Conservation (phyloP, 23 red algal genomes). For the Gracilariopsis chorda region DNA sequence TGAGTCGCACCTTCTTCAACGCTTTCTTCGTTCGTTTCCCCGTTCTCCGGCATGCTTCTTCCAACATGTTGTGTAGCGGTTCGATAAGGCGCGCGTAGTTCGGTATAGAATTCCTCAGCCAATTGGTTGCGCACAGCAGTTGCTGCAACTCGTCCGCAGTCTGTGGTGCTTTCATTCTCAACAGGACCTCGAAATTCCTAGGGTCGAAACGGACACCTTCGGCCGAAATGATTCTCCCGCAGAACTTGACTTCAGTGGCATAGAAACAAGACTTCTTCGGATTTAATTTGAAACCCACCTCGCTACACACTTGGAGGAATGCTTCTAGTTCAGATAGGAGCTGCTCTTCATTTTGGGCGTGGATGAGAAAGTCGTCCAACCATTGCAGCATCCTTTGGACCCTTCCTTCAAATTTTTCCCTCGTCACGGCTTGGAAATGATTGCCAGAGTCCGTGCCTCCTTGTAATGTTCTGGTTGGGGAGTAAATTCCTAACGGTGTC, state of each 20-base stretch:
- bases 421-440: not conserved
- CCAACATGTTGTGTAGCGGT: not conserved
- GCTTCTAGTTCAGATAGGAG: not conserved
- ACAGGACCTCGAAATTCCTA: not conserved
- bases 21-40: conserved; percentile 14
- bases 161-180: not conserved
- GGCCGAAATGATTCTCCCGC: not conserved
- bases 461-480: not conserved
- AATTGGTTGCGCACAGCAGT: conserved; percentile 2
- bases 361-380: conserved; percentile 12
- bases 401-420: not conserved
- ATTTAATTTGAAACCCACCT: not conserved
- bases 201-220: not conserved
- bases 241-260: not conserved
- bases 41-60: not conserved
- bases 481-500: not conserved
- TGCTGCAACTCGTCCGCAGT: conserved; percentile 5
- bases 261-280: not conserved
- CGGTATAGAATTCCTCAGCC: not conserved
- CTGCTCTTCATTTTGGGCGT: not conserved
- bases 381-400: not conserved
- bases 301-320: not conserved
- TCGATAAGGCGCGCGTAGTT: not conserved
- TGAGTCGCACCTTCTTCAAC: not conserved
- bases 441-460: not conserved